A percentile compares a stretch with the other conserved stretches of the same genome.
phyloP scores from a whole-genome alignment of 305 asterid genomes.

The Ilex paraguariensis region DNA sequence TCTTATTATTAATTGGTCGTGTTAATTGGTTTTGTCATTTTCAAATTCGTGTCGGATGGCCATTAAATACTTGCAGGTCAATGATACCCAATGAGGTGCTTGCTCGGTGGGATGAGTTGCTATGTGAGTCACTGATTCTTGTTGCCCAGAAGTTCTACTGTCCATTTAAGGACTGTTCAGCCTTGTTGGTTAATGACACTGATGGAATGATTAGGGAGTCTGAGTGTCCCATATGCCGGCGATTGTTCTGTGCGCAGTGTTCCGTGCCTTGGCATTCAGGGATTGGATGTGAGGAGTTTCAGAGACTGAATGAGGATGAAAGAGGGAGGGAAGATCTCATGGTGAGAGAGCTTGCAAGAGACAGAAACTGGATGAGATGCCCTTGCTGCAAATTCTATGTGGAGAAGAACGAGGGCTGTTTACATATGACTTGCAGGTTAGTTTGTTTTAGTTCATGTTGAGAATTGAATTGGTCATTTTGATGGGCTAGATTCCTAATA shows the following conservation, averaged over 20 bases:
- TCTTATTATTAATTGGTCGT: no score
- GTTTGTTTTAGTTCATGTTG: neutral
- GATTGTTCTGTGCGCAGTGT: constrained; percentile 20
- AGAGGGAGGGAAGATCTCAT: neutral
- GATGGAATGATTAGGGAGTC: constrained; percentile 7
- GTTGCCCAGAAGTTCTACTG: constrained; percentile 15
- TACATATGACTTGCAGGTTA: constrained; percentile 47
- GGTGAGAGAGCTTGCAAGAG: no score
- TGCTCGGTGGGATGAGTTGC: neutral
- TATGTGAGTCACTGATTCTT: constrained; percentile 9
- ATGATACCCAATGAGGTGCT: constrained; percentile 9
- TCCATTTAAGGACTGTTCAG: constrained; percentile 19
- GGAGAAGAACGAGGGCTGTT: constrained; percentile 29
- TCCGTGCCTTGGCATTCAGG: constrained; percentile 24
- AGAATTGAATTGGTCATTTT: no score
- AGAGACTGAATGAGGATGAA: constrained; percentile 16
- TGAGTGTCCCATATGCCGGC: constrained; percentile 18
- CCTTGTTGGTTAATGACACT: constrained; percentile 13
- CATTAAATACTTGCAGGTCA: constrained; percentile 3
- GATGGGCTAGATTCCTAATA: no score
- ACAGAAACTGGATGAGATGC: no score
- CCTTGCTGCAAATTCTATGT: constrained; percentile 4
- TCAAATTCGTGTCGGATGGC: no score
- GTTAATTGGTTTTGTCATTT: no score
- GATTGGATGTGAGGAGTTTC: constrained; percentile 10